phyloP scores from a whole-genome alignment of 495 filamentous ascomycete genomes.

The Aspergillus ostianus region DNA sequence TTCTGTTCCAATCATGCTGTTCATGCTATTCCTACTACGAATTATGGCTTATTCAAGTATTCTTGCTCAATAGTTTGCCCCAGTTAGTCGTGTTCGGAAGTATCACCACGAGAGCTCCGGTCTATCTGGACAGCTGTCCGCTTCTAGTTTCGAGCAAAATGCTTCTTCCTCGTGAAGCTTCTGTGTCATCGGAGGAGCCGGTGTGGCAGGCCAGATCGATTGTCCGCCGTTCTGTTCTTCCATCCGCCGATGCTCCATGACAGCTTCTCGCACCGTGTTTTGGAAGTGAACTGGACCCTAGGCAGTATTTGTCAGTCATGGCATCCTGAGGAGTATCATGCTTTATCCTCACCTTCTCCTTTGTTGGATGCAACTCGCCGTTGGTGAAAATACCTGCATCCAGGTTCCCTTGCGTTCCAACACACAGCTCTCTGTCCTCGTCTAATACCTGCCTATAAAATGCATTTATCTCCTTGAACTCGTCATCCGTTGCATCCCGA shows the following conservation, averaged over 20 bases:
- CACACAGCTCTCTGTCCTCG: conserved; percentile 50
- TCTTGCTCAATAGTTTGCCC: too few relatives aligned
- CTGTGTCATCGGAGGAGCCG: conserved; percentile 10
- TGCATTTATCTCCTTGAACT: conserved; percentile 42
- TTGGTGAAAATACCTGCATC: conserved; percentile 47
- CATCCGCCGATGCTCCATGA: conserved; percentile 36
- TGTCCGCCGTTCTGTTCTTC: conserved; percentile 34
- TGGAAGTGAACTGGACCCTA: conserved; percentile 46
- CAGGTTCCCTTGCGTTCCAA: conserved; percentile 45
- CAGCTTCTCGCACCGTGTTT: conserved; percentile 33
- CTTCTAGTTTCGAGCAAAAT: conserved; percentile 29
- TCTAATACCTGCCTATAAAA: conserved; percentile 46
- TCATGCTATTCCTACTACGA: too few relatives aligned
- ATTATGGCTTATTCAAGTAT: too few relatives aligned
- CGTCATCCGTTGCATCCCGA: conserved; percentile 39
- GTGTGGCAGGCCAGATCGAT: conserved; percentile 42
- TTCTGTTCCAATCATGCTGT: too few relatives aligned
- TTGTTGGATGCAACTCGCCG: conserved; percentile 49
- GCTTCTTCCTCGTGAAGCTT: conserved; percentile 25
- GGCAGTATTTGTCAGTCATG: background rate
- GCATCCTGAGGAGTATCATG: background rate
- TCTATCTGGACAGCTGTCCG: conserved; percentile 21
- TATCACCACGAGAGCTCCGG: conserved; percentile 27
- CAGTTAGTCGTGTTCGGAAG: too few relatives aligned
- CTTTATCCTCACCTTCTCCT: conserved; percentile 35